These are phyloP conservation scores for Suillus hirtellus DNA, from an alignment of 768 basidiomycete genomes.

Conservation along the genomic window DNA sequence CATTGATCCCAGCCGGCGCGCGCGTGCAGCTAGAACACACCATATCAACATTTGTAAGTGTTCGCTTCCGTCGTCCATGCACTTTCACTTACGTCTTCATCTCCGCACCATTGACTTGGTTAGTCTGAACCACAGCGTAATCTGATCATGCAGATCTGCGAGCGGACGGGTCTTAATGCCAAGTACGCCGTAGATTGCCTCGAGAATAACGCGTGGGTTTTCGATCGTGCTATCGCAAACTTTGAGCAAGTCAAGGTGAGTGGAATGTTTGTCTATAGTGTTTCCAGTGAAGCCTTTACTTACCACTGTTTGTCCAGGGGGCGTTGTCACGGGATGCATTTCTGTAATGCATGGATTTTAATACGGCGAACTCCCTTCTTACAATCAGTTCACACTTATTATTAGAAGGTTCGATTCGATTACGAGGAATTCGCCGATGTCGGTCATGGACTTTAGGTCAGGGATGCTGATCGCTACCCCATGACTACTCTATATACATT, in stretches of 20 bases:
- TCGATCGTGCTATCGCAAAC: conserved; percentile 76
- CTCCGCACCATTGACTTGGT: conserved; percentile 12
- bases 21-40: conserved; percentile 46
- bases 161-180: conserved; percentile 76
- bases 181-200: conserved; percentile 85
- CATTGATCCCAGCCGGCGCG: conserved; percentile 35
- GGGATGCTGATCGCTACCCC: neutral
- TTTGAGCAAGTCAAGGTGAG: conserved; percentile 87
- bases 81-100: conserved; percentile 18
- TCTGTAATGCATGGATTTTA: conserved; percentile 31
- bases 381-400: conserved; percentile 18
- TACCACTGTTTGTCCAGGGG: conserved; percentile 37
- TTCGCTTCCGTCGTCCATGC: conserved; percentile 16
- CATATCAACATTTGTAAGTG: conserved; percentile 58
- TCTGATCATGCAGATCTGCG: conserved; percentile 68
- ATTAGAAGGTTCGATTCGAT: conserved; percentile 13
- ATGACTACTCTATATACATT: conserved; percentile 17
- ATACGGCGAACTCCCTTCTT: neutral
- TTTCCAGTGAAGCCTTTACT: conserved; percentile 16
- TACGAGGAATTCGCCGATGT: conserved; percentile 1
- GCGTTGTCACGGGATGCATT: conserved; percentile 57
- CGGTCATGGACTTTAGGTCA: conserved; percentile 5
- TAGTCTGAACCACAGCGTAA: conserved; percentile 73
- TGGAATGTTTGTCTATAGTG: conserved; percentile 14
- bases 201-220: conserved; percentile 81